Evolutionary conservation across 345 rosid species (phyloP).

Genomic region (Eucalyptus erythrocorys): DNA sequence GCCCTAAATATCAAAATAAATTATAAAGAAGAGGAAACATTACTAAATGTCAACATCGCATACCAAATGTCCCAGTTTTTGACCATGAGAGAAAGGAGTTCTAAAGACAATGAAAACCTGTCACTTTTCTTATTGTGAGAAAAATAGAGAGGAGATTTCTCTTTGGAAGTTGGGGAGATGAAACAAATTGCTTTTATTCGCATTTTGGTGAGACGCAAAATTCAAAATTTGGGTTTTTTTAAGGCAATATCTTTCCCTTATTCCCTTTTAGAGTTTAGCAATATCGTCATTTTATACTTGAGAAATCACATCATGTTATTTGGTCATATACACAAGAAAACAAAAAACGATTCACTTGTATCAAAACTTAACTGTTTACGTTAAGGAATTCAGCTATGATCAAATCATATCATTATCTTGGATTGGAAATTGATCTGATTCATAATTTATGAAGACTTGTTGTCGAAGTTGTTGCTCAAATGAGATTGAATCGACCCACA

Average conservation of each 20-base stretch:
- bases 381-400: rapidly evolving
- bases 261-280: neutral
- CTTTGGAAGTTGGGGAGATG: neutral
- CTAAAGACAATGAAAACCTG: neutral
- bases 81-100: neutral
- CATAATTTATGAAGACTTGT: neutral
- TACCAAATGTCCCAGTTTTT: neutral
- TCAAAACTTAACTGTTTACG: rapidly evolving
- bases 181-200: neutral
- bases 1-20: neutral
- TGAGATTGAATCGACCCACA: neutral
- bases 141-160: neutral
- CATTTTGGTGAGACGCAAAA: neutral
- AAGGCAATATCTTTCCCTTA: neutral
- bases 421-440: neutral
- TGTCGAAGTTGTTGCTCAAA: too few relatives aligned
- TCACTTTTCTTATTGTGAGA: neutral
- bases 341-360: rapidly evolving
- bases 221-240: neutral
- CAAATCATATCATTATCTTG: neutral
- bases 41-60: neutral
- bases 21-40: neutral
- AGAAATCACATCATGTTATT: neutral
- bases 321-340: neutral
- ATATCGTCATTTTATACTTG: rapidly evolving